A percentile compares a stretch with the other conserved stretches of the same genome.
These are phyloP conservation scores for Medicago lupulina DNA, from an alignment of 306 rosid species.

Conservation along the genomic window DNA sequence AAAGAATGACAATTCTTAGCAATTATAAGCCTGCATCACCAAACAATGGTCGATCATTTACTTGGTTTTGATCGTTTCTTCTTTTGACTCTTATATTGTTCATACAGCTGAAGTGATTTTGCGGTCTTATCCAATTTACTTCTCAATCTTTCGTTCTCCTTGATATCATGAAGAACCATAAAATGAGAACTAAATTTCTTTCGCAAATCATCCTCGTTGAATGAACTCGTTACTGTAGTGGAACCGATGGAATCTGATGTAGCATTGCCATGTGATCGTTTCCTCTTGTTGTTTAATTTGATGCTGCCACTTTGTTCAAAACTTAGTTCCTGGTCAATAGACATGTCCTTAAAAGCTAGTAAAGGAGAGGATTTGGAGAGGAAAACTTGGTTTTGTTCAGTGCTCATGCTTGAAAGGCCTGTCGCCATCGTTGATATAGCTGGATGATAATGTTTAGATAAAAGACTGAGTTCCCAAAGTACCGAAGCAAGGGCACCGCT, in stretches of 20 bases:
- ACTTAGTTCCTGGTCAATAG: constrained; percentile 65
- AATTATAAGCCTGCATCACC: constrained; percentile 1
- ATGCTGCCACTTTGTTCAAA: constrained; percentile 47
- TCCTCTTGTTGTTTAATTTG: constrained; percentile 61
- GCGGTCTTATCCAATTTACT: constrained; percentile 62
- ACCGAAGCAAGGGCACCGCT: constrained; percentile 98
- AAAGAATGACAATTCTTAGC: constrained; percentile 8
- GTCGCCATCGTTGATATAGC: constrained; percentile 70
- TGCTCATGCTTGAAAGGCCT: constrained; percentile 63
- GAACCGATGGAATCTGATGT: constrained; percentile 42
- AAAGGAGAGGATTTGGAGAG: constrained; percentile 67
- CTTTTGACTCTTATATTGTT: constrained; percentile 74
- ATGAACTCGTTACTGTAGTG: constrained; percentile 37
- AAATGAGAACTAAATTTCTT: constrained; percentile 71
- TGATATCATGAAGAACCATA: constrained; percentile 66
- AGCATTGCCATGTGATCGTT: constrained; percentile 47
- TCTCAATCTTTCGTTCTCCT: constrained; percentile 79
- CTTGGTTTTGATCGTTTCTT: constrained; percentile 43
- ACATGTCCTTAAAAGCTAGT: constrained; percentile 76
- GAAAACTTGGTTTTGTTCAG: constrained; percentile 64
- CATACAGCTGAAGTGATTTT: constrained; percentile 59
- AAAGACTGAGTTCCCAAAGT: constrained; percentile 90
- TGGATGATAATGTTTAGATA: constrained; percentile 82
- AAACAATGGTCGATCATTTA: constrained; percentile 15
- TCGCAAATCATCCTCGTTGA: constrained; percentile 62